Conservation (phyloP, 2,329 filamentous ascomycete genomes). For the Lachnellula cervina region DNA sequence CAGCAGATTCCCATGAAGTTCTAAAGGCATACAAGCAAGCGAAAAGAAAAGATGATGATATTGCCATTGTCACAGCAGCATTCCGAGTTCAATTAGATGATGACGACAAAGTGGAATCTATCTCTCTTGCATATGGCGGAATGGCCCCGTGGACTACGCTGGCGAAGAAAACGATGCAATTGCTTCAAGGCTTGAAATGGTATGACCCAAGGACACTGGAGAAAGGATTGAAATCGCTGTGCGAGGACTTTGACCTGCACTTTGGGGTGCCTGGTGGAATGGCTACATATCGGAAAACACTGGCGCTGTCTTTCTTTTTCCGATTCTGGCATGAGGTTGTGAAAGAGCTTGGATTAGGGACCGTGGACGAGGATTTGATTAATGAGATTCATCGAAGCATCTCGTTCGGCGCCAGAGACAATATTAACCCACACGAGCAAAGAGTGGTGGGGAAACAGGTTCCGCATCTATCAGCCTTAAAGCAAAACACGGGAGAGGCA, state of each 20-base stretch:
- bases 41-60: constrained; percentile 96
- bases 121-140: constrained; percentile 84
- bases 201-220: constrained; percentile 80
- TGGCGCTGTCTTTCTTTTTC: constrained; percentile 94
- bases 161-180: constrained; percentile 72
- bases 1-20: constrained; percentile 66
- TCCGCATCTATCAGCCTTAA: constrained; percentile 83
- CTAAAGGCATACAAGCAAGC: constrained; percentile 92
- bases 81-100: constrained; percentile 69
- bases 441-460: constrained; percentile 80
- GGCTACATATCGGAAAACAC: constrained; percentile 88
- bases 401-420: constrained; percentile 74
- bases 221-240: constrained; percentile 81
- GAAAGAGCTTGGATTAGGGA: constrained; percentile 49
- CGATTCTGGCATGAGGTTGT: constrained; percentile 91
- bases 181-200: constrained; percentile 71
- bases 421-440: constrained; percentile 72
- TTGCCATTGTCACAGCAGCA: constrained; percentile 91
- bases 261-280: constrained; percentile 95
- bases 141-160: constrained; percentile 91
- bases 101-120: constrained; percentile 64
- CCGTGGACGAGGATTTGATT: constrained; percentile 67
- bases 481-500: constrained; percentile 89
- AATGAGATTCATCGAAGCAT: constrained; percentile 81
- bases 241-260: constrained; percentile 78